A percentile compares a stretch with the other conserved stretches of the same genome.
Conservation (phyloP, 805 yeast species). For the Candida berthetii region DNA sequence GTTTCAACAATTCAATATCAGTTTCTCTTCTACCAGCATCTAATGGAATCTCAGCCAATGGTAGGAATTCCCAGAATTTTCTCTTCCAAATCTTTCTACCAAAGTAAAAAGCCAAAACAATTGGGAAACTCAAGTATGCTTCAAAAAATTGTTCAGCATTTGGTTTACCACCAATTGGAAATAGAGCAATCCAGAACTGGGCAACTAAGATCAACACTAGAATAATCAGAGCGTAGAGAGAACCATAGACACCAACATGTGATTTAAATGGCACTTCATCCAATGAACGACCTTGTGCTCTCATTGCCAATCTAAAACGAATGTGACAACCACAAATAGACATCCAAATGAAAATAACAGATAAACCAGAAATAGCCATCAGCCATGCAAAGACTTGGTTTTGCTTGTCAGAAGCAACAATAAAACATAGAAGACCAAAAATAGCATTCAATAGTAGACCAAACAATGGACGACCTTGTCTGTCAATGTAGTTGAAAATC, state of each 20-base stretch:
- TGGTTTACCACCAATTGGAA: constrained; percentile 33
- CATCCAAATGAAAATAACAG: constrained; percentile 44
- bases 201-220: constrained; percentile 31
- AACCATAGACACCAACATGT: constrained; percentile 36
- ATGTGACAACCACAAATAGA: constrained; percentile 37
- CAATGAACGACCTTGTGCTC: constrained; percentile 31
- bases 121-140: constrained; percentile 35
- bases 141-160: constrained; percentile 30
- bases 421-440: constrained; percentile 37
- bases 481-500: constrained; percentile 37
- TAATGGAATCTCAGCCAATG: constrained; percentile 46
- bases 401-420: constrained; percentile 36
- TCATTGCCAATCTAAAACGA: constrained; percentile 40
- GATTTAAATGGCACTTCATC: constrained; percentile 36
- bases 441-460: constrained; percentile 33
- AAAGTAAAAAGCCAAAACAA: constrained; percentile 30
- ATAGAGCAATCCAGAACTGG: constrained; percentile 43
- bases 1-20: constrained; percentile 49
- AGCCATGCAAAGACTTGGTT: constrained; percentile 40
- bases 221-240: constrained; percentile 30
- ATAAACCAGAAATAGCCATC: constrained; percentile 41
- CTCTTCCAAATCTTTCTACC: constrained; percentile 38
- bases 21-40: constrained; percentile 59
- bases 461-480: constrained; percentile 42
- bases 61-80: constrained; percentile 34